Evolutionary conservation across 2,329 filamentous ascomycete species (phyloP), one percentile per base, ranked within the genome.

Genomic region (Diaporthe sp.): DNA sequence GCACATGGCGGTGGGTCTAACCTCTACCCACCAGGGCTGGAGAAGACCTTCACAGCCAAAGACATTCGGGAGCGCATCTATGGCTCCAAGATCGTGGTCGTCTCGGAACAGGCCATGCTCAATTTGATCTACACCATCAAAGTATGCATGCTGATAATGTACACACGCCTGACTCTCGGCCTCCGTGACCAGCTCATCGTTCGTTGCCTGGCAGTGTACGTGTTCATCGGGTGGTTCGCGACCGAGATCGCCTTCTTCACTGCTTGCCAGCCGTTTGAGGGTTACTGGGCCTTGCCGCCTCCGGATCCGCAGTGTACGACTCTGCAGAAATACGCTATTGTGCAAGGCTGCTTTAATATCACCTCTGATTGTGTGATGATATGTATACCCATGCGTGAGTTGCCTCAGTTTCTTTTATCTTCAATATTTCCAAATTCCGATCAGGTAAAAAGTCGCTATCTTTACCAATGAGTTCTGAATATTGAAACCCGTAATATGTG

Each of bases 281-380:
- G 82, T 8, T 88, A 89, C 77, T 89, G 87, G 87, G 85, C 83
- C 13, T 81, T 89, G 57, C 87, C 87, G 7, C 83, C 86, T 1
- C 82, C 85, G 4, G 80, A 86, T 72, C 82, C 82, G 9, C 86
- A 89, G 79, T 89, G 87, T 78, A 85, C 85, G 2, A 88, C 87
- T 0, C 84, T 86, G 28, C 79, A 85, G 76, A 80, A 84, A 76
- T 89, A 87, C 78, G 84, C 85, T 42, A 86, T 88, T 51, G 82
- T 88, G 9, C 85, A 89, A 78, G 87, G 83, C 6, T 80, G 79
- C 44, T 88, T 89, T 81, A 89, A 89, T 78, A 83, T 89, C 76
- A 83, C 83, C 39, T 86, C 84, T 59, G 88, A 89, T 77, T 19
- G 87, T 5, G 78, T 84, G 74, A 88, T 90, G 82, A 84, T 89